These are phyloP conservation scores for Penicillium longicatenatum DNA, from an alignment of 495 filamentous ascomycete genomes.

Conservation along the genomic window DNA sequence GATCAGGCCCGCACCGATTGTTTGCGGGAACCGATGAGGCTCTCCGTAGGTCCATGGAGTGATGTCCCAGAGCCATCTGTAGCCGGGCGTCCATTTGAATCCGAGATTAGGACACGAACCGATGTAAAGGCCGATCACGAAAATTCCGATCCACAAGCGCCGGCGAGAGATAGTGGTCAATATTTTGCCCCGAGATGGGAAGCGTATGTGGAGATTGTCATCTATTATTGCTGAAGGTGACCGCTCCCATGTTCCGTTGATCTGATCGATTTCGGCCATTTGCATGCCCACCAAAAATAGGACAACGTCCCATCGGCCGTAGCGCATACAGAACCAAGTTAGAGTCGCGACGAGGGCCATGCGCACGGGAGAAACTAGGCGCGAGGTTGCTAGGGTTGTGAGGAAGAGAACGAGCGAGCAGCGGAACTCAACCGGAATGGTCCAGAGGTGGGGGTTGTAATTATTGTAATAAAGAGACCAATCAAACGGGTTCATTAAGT, in stretches of 20 bases:
- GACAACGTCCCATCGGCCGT: slow-evolving; percentile 60
- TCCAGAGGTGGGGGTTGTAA: slow-evolving; percentile 72
- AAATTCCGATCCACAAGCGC: slow-evolving; percentile 56
- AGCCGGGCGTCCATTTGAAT: slow-evolving; percentile 48
- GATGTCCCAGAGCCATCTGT: slow-evolving; percentile 43
- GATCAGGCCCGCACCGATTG: slow-evolving; percentile 56
- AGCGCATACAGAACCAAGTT: slow-evolving; percentile 57
- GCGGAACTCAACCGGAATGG: slow-evolving; percentile 71
- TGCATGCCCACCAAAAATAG: slow-evolving; percentile 62
- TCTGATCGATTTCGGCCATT: slow-evolving; percentile 59
- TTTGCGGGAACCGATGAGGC: slow-evolving; percentile 47
- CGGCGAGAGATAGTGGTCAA: slow-evolving; percentile 44
- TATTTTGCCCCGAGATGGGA: slow-evolving; percentile 29
- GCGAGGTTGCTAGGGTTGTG: slow-evolving; percentile 56
- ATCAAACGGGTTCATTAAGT: slow-evolving; percentile 55
- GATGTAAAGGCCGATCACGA: slow-evolving; percentile 45
- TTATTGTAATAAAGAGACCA: slow-evolving; percentile 56
- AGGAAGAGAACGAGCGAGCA: slow-evolving; percentile 67
- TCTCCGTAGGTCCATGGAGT: slow-evolving; percentile 46
- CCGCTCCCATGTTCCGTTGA: slow-evolving; percentile 47
- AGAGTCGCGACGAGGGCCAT: slow-evolving; percentile 46
- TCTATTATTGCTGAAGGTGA: slow-evolving; percentile 9
- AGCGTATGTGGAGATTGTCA: slow-evolving; percentile 27
- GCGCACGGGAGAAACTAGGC: slow-evolving; percentile 48
- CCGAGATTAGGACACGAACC: slow-evolving; percentile 47